Evolutionary conservation across 768 basidiomycete genomes (phyloP).

Genomic region (Collybia sp.): DNA sequence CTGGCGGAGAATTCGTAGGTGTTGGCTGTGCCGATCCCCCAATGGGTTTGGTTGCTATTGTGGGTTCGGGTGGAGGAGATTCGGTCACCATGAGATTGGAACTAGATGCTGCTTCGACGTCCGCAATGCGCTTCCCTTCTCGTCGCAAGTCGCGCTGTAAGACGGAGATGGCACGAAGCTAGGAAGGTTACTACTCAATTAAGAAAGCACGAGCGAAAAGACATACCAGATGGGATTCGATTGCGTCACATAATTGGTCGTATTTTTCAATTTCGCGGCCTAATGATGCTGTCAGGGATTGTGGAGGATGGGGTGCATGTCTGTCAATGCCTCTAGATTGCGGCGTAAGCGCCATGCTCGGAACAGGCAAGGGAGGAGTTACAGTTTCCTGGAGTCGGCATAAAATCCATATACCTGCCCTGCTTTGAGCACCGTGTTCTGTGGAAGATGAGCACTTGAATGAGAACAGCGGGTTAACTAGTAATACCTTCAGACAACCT

Average conservation of each 20-base stretch:
- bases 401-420: constrained; percentile 71
- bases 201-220: background rate
- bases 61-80: constrained; percentile 18
- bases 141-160: constrained; percentile 65
- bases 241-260: constrained; percentile 73
- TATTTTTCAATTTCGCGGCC: constrained; percentile 75
- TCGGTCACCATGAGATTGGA: constrained; percentile 19
- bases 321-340: constrained; percentile 48
- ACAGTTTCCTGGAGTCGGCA: constrained; percentile 62
- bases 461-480: constrained; percentile 2
- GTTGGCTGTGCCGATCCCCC: constrained; percentile 15
- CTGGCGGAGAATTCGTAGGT: constrained; percentile 27
- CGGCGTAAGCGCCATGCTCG: background rate
- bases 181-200: background rate
- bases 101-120: constrained; percentile 26
- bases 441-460: constrained; percentile 9
- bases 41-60: constrained; percentile 8
- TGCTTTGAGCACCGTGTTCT: constrained; percentile 67
- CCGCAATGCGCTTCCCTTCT: constrained; percentile 52
- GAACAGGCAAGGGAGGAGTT: constrained; percentile 18
- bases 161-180: constrained; percentile 71
- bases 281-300: constrained; percentile 56
- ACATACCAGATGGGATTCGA: constrained; percentile 64
- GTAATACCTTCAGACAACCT: constrained; percentile 50
- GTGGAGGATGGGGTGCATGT: constrained; percentile 58